Percentiles rank a stretch among this genome's conserved stretches.
Conservation (phyloP, 768 basidiomycete species). For the Tricholoma saponaceum region DNA sequence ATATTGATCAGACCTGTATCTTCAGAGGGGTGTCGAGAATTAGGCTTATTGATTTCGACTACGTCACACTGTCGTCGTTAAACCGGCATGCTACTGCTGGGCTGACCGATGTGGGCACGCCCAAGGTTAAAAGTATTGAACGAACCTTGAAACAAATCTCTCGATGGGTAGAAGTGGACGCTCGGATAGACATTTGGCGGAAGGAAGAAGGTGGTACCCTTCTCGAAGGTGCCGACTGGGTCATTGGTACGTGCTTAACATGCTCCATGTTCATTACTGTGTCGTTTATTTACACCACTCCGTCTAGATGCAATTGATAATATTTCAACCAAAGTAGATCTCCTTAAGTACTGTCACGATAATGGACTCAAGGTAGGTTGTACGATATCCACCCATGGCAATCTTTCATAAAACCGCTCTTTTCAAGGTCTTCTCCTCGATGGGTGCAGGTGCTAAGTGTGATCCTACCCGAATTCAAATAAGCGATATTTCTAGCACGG, state of each 20-base stretch:
- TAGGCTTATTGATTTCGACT: constrained; percentile 91
- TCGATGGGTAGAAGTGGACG: constrained; percentile 85
- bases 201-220: constrained; percentile 73
- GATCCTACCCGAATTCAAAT: constrained; percentile 97
- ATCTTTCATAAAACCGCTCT: neutral
- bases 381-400: neutral
- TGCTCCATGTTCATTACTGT: neutral
- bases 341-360: constrained; percentile 84
- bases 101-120: constrained; percentile 87
- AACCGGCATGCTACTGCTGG: constrained; percentile 92
- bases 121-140: constrained; percentile 82
- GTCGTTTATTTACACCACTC: constrained; percentile 5
- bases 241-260: constrained; percentile 67
- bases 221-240: constrained; percentile 89
- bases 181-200: constrained; percentile 80
- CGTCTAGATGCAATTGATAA: constrained; percentile 91
- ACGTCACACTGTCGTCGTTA: constrained; percentile 90
- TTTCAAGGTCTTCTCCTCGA: constrained; percentile 84
- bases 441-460: constrained; percentile 93
- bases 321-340: constrained; percentile 92
- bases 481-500: constrained; percentile 86
- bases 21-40: constrained; percentile 69
- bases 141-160: constrained; percentile 66
- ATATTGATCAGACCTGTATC: neutral
- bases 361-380: constrained; percentile 65